phyloP scores from a whole-genome alignment of 441 rosid species.

The Hura crepitans region DNA sequence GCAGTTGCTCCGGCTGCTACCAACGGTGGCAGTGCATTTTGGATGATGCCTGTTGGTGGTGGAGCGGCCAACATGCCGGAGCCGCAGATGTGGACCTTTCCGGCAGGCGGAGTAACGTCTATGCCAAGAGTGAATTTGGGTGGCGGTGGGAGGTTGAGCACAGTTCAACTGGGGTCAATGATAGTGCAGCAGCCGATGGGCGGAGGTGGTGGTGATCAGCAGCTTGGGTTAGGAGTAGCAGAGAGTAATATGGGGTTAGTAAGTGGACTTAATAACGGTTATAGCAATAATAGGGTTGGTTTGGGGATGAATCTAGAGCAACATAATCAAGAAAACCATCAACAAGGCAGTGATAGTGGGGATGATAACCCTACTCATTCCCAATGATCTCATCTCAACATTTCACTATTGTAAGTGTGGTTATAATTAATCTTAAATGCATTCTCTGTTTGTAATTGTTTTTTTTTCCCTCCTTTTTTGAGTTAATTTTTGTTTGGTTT shows the following conservation, averaged over 20 bases:
- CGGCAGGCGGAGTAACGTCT: constrained; percentile 31
- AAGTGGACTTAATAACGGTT: constrained; percentile 33
- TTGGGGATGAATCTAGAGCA: constrained; percentile 52
- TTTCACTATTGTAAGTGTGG: background rate
- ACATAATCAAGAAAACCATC: constrained; percentile 43
- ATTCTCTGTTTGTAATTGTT: background rate
- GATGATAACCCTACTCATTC: constrained; percentile 47
- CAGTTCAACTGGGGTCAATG: constrained; percentile 66
- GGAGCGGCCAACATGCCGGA: constrained; percentile 38
- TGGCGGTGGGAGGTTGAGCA: constrained; percentile 42
- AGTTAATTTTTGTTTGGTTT: background rate
- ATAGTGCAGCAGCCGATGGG: constrained; percentile 41
- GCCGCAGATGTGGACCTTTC: constrained; percentile 71
- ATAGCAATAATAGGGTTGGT: constrained; percentile 38
- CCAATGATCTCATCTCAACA: constrained; percentile 20
- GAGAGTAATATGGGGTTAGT: constrained; percentile 41
- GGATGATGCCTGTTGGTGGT: constrained; percentile 73
- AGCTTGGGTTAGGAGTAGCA: constrained; percentile 55
- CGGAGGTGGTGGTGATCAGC: constrained; percentile 40
- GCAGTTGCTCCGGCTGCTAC: constrained; percentile 60
- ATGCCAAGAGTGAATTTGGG: constrained; percentile 36
- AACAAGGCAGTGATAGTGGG: constrained; percentile 45
- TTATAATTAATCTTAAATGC: background rate
- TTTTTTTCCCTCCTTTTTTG: too few relatives aligned
- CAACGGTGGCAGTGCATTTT: constrained; percentile 60